Conservation (phyloP, 305 asterid genomes). For the Solanum hybrid region DNA sequence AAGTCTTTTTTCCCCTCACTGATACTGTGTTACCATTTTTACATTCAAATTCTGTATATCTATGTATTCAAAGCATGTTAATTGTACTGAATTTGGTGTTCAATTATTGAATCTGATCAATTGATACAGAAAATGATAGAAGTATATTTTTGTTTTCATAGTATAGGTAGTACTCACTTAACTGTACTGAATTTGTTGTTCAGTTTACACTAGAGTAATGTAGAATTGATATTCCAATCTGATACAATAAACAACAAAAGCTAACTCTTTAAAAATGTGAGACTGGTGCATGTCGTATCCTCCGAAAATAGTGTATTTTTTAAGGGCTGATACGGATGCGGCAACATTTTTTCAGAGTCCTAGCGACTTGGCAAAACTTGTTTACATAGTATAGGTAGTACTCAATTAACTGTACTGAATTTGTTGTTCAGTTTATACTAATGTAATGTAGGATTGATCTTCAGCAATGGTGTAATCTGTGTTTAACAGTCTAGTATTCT, state of each 20-base stretch:
- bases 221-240: neutral
- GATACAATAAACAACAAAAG: neutral
- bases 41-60: neutral
- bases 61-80: neutral
- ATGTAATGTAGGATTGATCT: neutral
- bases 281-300: too few species aligned
- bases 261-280: too few species aligned
- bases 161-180: neutral
- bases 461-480: neutral
- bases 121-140: neutral
- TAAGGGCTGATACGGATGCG: neutral
- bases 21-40: neutral
- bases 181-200: neutral
- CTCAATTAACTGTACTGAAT: neutral
- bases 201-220: neutral
- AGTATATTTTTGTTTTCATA: too few species aligned
- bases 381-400: neutral
- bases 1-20: neutral
- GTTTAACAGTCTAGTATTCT: neutral
- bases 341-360: neutral
- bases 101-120: neutral
- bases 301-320: neutral
- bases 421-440: neutral
- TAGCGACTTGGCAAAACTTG: neutral
- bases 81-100: neutral